Percentiles rank a stretch among this genome's conserved stretches.
Evolutionary conservation across 2,329 filamentous ascomycete genomes (phyloP).

Genomic region (Ascochyta lentis): DNA sequence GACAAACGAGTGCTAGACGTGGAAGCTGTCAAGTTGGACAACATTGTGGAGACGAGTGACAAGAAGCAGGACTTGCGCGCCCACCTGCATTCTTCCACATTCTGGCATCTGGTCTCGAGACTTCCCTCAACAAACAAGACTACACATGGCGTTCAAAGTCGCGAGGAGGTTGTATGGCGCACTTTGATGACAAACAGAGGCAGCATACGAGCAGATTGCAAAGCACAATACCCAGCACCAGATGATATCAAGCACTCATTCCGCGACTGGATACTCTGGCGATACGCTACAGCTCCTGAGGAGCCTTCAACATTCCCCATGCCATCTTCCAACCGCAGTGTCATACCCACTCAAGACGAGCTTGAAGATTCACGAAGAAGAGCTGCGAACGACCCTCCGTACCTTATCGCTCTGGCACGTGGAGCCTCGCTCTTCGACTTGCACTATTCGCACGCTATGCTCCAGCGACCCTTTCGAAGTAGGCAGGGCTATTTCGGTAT

Average conservation of each 20-base stretch:
- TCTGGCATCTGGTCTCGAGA: slow-evolving; percentile 16
- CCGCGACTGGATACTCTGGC: slow-evolving; percentile 23
- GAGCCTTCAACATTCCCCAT: background rate
- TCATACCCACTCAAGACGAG: slow-evolving; percentile 7
- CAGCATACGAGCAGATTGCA: background rate
- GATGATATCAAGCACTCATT: slow-evolving; percentile 12
- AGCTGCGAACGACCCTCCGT: background rate
- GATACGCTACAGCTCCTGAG: slow-evolving; percentile 9
- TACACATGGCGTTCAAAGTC: slow-evolving; percentile 8
- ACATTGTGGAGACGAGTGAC: slow-evolving; percentile 8
- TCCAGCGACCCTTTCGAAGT: slow-evolving; percentile 20
- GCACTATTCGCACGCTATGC: slow-evolving; percentile 22
- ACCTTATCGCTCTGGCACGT: slow-evolving; percentile 4
- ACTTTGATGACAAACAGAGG: slow-evolving; percentile 20
- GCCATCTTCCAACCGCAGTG: background rate
- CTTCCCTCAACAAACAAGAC: slow-evolving; percentile 5
- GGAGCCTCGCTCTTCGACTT: slow-evolving; percentile 20
- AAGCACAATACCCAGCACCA: slow-evolving; percentile 7
- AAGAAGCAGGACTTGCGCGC: slow-evolving; percentile 11
- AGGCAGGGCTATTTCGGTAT: slow-evolving; percentile 23
- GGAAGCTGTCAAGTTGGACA: slow-evolving; percentile 12
- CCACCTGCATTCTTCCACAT: slow-evolving; percentile 3
- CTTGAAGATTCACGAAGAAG: slow-evolving; percentile 3
- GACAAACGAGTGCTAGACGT: slow-evolving; percentile 12
- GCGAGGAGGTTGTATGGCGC: slow-evolving; percentile 22